phyloP scores from a whole-genome alignment of 805 yeast species.

The Teunomyces lycoperdinae region DNA sequence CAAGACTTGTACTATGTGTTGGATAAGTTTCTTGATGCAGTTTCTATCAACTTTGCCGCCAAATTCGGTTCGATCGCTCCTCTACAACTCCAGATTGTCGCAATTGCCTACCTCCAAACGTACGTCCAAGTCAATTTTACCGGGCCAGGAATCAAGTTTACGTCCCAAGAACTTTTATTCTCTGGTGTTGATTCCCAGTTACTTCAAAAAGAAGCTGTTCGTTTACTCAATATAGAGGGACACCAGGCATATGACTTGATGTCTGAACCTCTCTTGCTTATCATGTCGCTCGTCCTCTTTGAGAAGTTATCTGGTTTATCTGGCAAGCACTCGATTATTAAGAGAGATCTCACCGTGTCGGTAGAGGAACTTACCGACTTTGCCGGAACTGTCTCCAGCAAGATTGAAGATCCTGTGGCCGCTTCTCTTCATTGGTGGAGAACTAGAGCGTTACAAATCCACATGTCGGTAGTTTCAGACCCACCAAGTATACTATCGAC shows the following conservation, averaged over 20 bases:
- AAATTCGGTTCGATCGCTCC: slow-evolving; percentile 11
- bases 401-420: slow-evolving; percentile 25
- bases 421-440: slow-evolving; percentile 75
- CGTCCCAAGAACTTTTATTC: slow-evolving; percentile 31
- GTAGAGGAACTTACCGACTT: slow-evolving; percentile 24
- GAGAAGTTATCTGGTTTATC: slow-evolving; percentile 43
- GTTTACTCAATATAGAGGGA: slow-evolving; percentile 55
- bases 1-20: slow-evolving; percentile 18
- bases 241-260: slow-evolving; percentile 62
- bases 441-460: slow-evolving; percentile 63
- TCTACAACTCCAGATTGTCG: slow-evolving; percentile 36
- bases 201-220: slow-evolving; percentile 32
- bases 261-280: slow-evolving; percentile 33
- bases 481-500: slow-evolving; percentile 50
- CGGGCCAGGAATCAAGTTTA: slow-evolving; percentile 63
- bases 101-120: slow-evolving; percentile 61
- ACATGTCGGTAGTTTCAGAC: slow-evolving; percentile 62
- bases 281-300: slow-evolving; percentile 28
- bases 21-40: slow-evolving; percentile 13
- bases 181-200: slow-evolving; percentile 15
- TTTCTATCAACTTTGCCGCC: slow-evolving; percentile 8
- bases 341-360: slow-evolving; percentile 19
- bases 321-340: slow-evolving; percentile 38
- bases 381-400: slow-evolving; percentile 5
- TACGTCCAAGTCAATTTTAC: slow-evolving; percentile 78